Evolutionary conservation across 305 asterid genomes (phyloP), one percentile per base, ranked within the genome.

Genomic region (Fraxinus latifolia): DNA sequence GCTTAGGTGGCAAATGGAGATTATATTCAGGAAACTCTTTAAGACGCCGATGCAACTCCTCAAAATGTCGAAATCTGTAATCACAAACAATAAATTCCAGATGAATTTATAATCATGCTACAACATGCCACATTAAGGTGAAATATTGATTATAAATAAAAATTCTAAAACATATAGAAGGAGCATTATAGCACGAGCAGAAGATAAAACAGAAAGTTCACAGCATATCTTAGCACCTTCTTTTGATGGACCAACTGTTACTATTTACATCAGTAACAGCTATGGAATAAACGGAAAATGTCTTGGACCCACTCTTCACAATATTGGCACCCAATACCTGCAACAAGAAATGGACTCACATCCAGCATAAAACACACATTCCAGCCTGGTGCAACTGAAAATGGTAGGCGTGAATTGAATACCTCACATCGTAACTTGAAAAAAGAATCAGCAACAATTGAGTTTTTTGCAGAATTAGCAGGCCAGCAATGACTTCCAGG

Each of bases 1-100:
- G 97, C 91, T 96, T 96, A 58, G 99, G 99, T 44, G 99, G 99
- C 93, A 93, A 88, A 90, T 93, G 98, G 83, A 96, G 98, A 91
- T 89, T 89, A 89, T 96, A 96, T 83, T 92, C 98, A 0, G 90
- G 89, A 84, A 90, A 94, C 88, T 91, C 98, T 89, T 96, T 96
- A 78, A 96, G 99, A 80, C 95, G 98, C 91, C 97, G 90, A 85
- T 96, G 98, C 81, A 96, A 91, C 93, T 96, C 99, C 93, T 86
- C 98, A 91, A 96, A 96, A 86, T 96, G 98, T 82, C 91, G 95
- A 85, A 90, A 96, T 84, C 99, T 96, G 91, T 83, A 85, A 77
- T 85, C 80, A 85, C 15, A 12, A 32, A 72, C 27, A 17, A 72
- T 72, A 33, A 33, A 72, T 34, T 72, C 42, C 77, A 72, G 47